Conservation (phyloP, 129 eudicot genomes). For the Arctium lappa region DNA sequence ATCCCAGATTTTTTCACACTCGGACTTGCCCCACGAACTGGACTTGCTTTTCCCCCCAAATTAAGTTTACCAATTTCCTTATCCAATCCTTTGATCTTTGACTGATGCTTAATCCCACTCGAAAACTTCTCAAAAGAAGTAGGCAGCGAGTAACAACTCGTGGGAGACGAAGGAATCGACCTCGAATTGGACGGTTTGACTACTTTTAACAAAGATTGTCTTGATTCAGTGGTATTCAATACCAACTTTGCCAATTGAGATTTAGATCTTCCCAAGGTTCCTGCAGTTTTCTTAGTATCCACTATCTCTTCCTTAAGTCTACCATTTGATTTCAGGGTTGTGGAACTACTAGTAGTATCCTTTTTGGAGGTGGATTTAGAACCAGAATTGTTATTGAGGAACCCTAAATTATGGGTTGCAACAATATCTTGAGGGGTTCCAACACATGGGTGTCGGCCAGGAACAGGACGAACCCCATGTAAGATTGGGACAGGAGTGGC, state of each 20-base stretch:
- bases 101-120: slow-evolving; percentile 70
- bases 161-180: slow-evolving; percentile 87
- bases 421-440: slow-evolving; percentile 93
- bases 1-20: slow-evolving; percentile 41
- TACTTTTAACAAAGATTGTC: slow-evolving; percentile 40
- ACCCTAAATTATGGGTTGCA: slow-evolving; percentile 75
- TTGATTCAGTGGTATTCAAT: slow-evolving; percentile 46
- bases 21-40: slow-evolving; percentile 48
- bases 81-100: slow-evolving; percentile 70
- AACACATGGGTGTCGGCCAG: slow-evolving; percentile 87
- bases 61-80: slow-evolving; percentile 49
- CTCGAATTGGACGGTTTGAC: slow-evolving; percentile 48
- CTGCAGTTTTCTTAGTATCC: slow-evolving; percentile 33
- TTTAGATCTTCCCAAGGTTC: slow-evolving; percentile 55
- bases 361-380: not conserved
- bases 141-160: slow-evolving; percentile 89
- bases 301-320: slow-evolving; percentile 43
- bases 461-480: slow-evolving; percentile 74
- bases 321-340: slow-evolving; percentile 30
- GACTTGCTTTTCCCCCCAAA: slow-evolving; percentile 45
- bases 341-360: not conserved
- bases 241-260: slow-evolving; percentile 58
- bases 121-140: slow-evolving; percentile 88
- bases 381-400: slow-evolving; percentile 43
- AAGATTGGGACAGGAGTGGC: slow-evolving; percentile 85